Percentiles rank a stretch among this genome's conserved stretches.
Evolutionary conservation across 1,284 basidiomycete species (phyloP).

Genomic region (Malassezia dermatis): DNA sequence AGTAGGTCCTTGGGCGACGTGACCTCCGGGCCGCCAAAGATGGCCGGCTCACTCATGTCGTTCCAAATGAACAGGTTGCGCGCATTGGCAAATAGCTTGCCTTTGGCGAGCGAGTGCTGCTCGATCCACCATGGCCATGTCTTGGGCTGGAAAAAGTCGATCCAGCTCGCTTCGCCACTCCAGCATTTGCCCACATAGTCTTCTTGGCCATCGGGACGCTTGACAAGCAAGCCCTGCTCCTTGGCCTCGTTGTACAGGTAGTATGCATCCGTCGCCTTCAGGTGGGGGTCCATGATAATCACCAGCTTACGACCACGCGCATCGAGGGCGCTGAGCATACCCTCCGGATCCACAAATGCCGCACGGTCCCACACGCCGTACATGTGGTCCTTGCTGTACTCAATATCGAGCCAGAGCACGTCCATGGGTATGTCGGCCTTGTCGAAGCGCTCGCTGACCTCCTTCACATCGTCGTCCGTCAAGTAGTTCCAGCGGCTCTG

Average conservation of each 20-base stretch:
- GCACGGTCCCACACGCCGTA: conserved; percentile 95
- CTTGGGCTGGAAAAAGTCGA: conserved; percentile 87
- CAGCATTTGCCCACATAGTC: conserved; percentile 99
- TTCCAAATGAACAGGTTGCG: conserved; percentile 81
- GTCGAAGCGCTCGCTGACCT: conserved; percentile 79
- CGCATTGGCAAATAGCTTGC: conserved; percentile 38
- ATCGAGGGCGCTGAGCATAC: conserved; percentile 82
- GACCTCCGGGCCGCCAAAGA: conserved; percentile 97
- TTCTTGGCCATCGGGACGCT: conserved; percentile 60
- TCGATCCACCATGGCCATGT: conserved; percentile 77
- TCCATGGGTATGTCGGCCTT: conserved; percentile 80
- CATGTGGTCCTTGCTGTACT: conserved; percentile 75
- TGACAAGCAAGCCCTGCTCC: conserved; percentile 70
- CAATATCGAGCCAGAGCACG: conserved; percentile 97
- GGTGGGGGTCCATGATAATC: conserved; percentile 89
- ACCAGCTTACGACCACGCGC: conserved; percentile 88
- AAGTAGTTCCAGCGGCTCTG: conserved; percentile 99
- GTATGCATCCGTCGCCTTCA: conserved; percentile 72
- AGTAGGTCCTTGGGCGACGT: conserved; percentile 89
- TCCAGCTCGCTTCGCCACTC: conserved; percentile 88
- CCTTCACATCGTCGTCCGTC: conserved; percentile 73
- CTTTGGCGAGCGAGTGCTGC: conserved; percentile 26
- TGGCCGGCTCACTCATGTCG: conserved; percentile 98
- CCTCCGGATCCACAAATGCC: conserved; percentile 81
- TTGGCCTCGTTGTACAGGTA: conserved; percentile 76